phyloP scores from a whole-genome alignment of 176 grass and related monocot genomes.

The Oryza rufipogon region DNA sequence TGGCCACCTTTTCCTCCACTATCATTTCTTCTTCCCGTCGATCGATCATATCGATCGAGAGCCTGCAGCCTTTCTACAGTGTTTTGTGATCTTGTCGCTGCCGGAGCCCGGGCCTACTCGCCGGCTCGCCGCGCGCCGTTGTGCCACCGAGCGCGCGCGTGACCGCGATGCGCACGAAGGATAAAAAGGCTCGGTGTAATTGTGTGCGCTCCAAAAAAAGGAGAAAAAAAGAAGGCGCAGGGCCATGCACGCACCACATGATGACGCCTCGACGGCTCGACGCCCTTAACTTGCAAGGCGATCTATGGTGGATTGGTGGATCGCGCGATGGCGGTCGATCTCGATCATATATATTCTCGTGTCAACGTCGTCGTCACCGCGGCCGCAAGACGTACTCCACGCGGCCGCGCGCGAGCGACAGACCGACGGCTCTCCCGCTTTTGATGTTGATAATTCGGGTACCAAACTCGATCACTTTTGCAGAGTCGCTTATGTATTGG shows the following conservation, averaged over 20 bases:
- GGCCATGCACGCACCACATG: background rate
- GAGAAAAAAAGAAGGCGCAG: background rate
- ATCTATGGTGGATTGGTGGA: background rate
- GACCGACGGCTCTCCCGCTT: background rate
- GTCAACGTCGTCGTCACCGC: background rate
- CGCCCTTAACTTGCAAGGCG: background rate
- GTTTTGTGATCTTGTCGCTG: background rate
- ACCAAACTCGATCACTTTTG: background rate
- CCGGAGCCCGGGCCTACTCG: background rate
- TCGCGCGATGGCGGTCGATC: background rate
- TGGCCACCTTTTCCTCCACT: background rate
- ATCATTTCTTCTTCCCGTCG: background rate
- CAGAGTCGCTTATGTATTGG: background rate
- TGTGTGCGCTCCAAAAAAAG: background rate
- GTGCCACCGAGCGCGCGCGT: too few species aligned
- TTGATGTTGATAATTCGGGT: background rate
- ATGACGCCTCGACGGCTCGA: background rate
- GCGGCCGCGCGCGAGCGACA: background rate
- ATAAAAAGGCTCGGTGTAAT: background rate
- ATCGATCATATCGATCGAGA: background rate
- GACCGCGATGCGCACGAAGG: background rate
- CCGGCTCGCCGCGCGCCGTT: too few species aligned
- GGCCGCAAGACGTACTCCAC: slow-evolving; percentile 8
- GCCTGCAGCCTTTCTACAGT: background rate
- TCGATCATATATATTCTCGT: background rate